Percentiles rank a stretch among this genome's conserved stretches.
Evolutionary conservation across 2,329 filamentous ascomycete genomes (phyloP).

Genomic region (Clarireedia homoeocarpa): DNA sequence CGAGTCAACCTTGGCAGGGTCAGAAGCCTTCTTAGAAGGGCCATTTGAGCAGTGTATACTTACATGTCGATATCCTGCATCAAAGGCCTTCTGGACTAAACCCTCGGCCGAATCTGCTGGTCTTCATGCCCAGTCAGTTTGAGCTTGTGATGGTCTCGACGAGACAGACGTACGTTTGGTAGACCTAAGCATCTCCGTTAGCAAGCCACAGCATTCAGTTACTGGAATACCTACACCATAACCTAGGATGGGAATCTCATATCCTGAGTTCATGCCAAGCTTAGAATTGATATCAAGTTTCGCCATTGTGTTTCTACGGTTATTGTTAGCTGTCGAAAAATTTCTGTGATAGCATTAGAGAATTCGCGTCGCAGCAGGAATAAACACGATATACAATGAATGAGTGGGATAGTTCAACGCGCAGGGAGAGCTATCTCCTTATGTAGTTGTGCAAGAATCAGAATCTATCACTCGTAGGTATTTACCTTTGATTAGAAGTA

Average conservation of each 20-base stretch:
- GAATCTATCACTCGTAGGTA: not conserved
- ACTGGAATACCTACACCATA: conserved; percentile 36
- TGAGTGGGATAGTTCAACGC: not conserved
- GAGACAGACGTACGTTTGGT: not conserved
- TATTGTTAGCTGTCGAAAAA: not conserved
- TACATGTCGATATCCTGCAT: conserved; percentile 50
- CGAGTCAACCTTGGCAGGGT: conserved; percentile 42
- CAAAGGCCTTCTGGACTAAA: conserved; percentile 48
- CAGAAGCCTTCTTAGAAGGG: not conserved
- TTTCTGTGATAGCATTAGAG: not conserved
- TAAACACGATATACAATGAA: not conserved
- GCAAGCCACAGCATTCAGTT: not conserved
- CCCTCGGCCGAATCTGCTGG: conserved; percentile 49
- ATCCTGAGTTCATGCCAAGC: conserved; percentile 44
- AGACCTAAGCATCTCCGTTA: conserved; percentile 2
- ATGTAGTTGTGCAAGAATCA: not conserved
- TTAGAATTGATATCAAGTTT: conserved; percentile 40
- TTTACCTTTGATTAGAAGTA: not conserved
- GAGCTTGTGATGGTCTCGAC: not conserved
- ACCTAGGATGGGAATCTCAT: conserved; percentile 52
- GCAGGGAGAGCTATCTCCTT: not conserved
- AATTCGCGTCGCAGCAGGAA: not conserved
- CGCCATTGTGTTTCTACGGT: conserved; percentile 30
- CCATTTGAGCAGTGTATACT: conserved; percentile 4
- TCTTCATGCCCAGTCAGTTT: conserved; percentile 28